Evolutionary conservation across 164 flowering plant species (phyloP).

Genomic region (Stephania japonica): DNA sequence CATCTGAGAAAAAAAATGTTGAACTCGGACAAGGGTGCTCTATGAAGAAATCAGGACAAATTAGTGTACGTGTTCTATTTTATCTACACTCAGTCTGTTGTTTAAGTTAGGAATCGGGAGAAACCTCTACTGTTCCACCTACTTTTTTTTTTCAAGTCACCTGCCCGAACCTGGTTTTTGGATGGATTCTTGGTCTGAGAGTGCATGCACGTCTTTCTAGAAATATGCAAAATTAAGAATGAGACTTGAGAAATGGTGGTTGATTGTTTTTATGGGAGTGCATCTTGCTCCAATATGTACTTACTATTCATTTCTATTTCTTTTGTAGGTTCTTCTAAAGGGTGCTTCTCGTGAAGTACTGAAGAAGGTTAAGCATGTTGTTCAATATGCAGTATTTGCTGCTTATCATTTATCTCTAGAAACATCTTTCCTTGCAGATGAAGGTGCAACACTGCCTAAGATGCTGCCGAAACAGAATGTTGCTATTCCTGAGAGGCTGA

Average conservation of each 20-base stretch:
- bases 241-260: neutral
- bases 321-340: slow-evolving; percentile 63
- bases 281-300: neutral
- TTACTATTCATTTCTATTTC: slow-evolving; percentile 10
- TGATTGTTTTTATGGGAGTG: neutral
- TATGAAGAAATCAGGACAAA: no score
- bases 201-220: neutral
- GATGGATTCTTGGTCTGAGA: no score
- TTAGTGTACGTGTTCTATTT: no score
- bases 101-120: no score
- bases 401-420: slow-evolving; percentile 92
- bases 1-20: no score
- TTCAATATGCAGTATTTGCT: slow-evolving; percentile 88
- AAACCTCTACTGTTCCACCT: no score
- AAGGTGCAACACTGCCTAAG: slow-evolving; percentile 83
- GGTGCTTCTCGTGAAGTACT: slow-evolving; percentile 62
- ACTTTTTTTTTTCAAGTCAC: no score
- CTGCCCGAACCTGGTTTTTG: no score
- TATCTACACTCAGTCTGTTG: no score
- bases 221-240: neutral
- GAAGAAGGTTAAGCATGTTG: slow-evolving; percentile 81
- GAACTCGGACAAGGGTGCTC: no score
- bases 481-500: slow-evolving; percentile 31
- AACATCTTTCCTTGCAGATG: slow-evolving; percentile 95
- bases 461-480: slow-evolving; percentile 30